Evolutionary conservation across 1,284 basidiomycete genomes (phyloP), one percentile per base, ranked within the genome.

Genomic region (Malassezia japonica): DNA sequence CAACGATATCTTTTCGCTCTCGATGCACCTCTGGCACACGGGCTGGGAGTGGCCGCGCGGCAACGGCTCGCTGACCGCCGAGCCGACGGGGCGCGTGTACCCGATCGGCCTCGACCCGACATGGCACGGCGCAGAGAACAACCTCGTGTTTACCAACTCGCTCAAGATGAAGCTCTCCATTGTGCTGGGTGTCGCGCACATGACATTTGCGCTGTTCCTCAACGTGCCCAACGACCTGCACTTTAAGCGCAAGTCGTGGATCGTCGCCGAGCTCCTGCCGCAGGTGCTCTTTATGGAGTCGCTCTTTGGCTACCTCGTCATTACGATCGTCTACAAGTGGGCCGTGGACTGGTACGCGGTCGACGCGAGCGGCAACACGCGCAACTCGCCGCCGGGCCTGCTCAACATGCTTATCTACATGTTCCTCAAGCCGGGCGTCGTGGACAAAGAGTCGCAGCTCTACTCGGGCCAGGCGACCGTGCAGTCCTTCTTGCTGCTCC

Each of bases 141-240:
- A 79, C 1, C 79, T 99, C 53, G 83, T 96, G 49, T 98, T 98
- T 75, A 87, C 86, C 58, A 98, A 98, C 76, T 96, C 91, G 49
- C 91, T 94, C 79, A 99, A 98, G 83, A 99, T 99, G 94, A 98
- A 99, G 79, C 91, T 98, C 89, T 88, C 89, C 15, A 85, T 99
- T 71, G 83, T 98, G 48, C 77, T 98, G 52, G 94, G 94, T 75
- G 92, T 98, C 60, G 85, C 87, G 61, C 94, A 98, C 75, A 98
- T 98, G 92, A 88, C 92, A 10, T 96, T 98, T 73, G 89, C 92
- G 24, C 80, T 96, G 63, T 94, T 87, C 74, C 79, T 98, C 47
- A 90, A 96, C 78, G 78, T 96, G 6, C 89, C 90, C 40, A 98
- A 98, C 77, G 87, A 91, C 76, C 74, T 95, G 65, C 87, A 81